phyloP scores from a whole-genome alignment of 2,329 filamentous ascomycete species.

The Xenoacremonium recifei region DNA sequence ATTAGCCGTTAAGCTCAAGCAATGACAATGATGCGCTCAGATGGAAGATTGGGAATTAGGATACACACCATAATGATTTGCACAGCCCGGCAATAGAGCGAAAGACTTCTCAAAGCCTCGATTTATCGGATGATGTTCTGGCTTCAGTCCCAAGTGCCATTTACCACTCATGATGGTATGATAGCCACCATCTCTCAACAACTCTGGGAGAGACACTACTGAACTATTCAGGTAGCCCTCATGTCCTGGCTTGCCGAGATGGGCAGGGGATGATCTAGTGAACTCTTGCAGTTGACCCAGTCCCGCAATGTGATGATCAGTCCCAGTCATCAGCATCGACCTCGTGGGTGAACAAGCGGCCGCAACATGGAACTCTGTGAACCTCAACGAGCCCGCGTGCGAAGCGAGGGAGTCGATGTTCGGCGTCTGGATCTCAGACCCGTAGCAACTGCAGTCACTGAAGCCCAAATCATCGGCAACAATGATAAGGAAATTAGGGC shows the following conservation, averaged over 20 bases:
- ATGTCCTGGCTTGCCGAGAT: constrained; percentile 58
- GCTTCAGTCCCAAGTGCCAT: constrained; percentile 61
- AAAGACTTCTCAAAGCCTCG: constrained; percentile 60
- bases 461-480: constrained; percentile 35
- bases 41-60: too few relatives aligned
- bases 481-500: constrained; percentile 33
- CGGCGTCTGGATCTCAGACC: constrained; percentile 32
- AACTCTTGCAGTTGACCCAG: constrained; percentile 58
- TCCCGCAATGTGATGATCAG: constrained; percentile 53
- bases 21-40: too few relatives aligned
- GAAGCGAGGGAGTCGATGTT: constrained; percentile 35
- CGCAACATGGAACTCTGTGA: constrained; percentile 64
- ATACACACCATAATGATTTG: constrained; percentile 46
- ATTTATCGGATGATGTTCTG: constrained; percentile 52
- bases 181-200: constrained; percentile 58
- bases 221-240: constrained; percentile 62
- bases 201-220: constrained; percentile 57
- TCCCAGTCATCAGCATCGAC: constrained; percentile 61
- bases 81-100: constrained; percentile 59
- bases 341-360: constrained; percentile 64
- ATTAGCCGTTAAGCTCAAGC: too few relatives aligned
- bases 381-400: constrained; percentile 46
- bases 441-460: constrained; percentile 29
- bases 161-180: constrained; percentile 61
- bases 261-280: constrained; percentile 33